A percentile compares a stretch with the other conserved stretches of the same genome.
Evolutionary conservation across 169 alveolate species (phyloP).

Genomic region (Cytauxzoon felis): DNA sequence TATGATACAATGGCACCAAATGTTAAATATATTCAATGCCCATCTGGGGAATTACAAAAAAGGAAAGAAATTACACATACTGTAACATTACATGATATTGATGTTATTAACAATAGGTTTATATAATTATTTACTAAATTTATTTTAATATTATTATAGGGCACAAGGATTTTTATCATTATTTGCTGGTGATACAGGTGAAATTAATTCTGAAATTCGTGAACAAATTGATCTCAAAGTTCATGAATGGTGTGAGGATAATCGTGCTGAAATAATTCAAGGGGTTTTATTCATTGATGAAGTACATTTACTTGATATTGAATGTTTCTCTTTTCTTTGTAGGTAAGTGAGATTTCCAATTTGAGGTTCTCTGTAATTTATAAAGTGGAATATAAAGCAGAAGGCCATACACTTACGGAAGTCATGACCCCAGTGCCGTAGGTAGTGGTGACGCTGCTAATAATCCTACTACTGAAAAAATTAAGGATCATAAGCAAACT

Average conservation of each 20-base stretch:
- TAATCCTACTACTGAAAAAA: no score
- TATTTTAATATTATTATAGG: slow-evolving; percentile 83
- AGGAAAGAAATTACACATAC: slow-evolving; percentile 97
- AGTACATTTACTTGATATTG: slow-evolving; percentile 99
- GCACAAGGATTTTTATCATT: slow-evolving; percentile 96
- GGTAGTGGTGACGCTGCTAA: no score
- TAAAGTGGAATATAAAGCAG: no score
- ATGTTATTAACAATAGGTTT: slow-evolving; percentile 93
- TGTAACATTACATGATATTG: slow-evolving; percentile 98
- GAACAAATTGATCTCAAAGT: slow-evolving; percentile 97
- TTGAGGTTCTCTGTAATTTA: no score
- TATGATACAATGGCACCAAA: slow-evolving; percentile 97
- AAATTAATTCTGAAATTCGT: slow-evolving; percentile 94
- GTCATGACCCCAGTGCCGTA: no score
- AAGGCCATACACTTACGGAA: no score
- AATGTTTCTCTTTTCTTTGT: slow-evolving; percentile 97
- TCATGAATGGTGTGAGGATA: slow-evolving; percentile 99
- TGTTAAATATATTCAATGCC: slow-evolving; percentile 88
- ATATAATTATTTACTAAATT: slow-evolving; percentile 95
- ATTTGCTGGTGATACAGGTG: slow-evolving; percentile 99
- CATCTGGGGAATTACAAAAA: slow-evolving; percentile 99
- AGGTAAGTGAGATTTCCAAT: slow-evolving; percentile 26
- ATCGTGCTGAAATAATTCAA: slow-evolving; percentile 76
- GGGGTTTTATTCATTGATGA: slow-evolving; percentile 98
- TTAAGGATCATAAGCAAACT: no score